phyloP scores from a whole-genome alignment of 164 flowering plant genomes.

The Aristolochia californica region DNA sequence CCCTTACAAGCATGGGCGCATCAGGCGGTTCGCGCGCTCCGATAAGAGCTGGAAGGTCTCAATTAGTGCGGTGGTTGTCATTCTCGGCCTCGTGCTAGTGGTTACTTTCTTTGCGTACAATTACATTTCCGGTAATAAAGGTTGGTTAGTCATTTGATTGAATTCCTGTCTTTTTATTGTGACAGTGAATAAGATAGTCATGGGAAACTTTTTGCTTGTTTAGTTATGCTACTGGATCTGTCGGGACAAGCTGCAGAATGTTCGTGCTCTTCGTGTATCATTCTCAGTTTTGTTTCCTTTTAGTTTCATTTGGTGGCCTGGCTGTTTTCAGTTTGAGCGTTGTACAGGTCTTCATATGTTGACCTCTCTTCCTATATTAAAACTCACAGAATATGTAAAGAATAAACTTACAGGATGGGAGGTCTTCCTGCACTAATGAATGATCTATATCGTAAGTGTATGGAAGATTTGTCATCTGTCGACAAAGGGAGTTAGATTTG shows the following conservation, averaged over 20 bases:
- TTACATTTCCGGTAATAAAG: slow-evolving; percentile 35
- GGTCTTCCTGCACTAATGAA: too few relatives aligned
- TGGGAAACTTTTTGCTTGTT: neutral
- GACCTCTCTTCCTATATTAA: too few relatives aligned
- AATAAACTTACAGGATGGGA: too few relatives aligned
- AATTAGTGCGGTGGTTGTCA: slow-evolving; percentile 23
- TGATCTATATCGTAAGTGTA: too few relatives aligned
- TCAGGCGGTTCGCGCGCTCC: slow-evolving; percentile 31
- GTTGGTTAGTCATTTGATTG: slow-evolving; percentile 12
- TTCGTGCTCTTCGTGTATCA: too few relatives aligned
- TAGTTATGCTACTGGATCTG: neutral
- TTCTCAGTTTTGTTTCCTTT: too few relatives aligned
- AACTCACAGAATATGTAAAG: too few relatives aligned
- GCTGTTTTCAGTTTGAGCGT: too few relatives aligned
- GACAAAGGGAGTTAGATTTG: too few relatives aligned
- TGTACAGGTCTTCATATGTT: too few relatives aligned
- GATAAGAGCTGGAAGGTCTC: slow-evolving; percentile 29
- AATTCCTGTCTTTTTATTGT: neutral
- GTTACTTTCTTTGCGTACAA: slow-evolving; percentile 41
- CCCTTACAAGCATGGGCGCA: slow-evolving; percentile 29
- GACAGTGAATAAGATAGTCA: neutral
- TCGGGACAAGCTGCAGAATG: neutral
- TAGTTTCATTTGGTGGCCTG: too few relatives aligned
- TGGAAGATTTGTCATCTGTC: too few relatives aligned
- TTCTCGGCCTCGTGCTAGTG: slow-evolving; percentile 38